These are phyloP conservation scores for Eragrostis curvula DNA, from an alignment of 176 grass and related monocot genomes.

Conservation along the genomic window DNA sequence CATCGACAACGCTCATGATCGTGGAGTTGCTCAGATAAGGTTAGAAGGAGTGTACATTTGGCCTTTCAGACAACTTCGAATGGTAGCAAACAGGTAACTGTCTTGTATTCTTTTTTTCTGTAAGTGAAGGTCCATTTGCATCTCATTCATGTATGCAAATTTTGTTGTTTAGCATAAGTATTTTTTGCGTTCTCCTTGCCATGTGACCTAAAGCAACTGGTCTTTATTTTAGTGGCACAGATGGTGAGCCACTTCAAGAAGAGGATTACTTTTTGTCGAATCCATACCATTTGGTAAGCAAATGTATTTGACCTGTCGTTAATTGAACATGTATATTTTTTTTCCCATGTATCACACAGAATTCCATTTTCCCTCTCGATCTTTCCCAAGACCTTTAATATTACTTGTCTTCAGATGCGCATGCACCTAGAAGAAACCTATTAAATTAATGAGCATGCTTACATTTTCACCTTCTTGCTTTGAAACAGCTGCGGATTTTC, in stretches of 20 bases:
- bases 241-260: conserved; percentile 82
- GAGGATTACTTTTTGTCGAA: conserved; percentile 97
- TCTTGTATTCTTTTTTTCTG: conserved; percentile 31
- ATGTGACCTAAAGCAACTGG: conserved; percentile 44
- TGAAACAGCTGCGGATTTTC: conserved; percentile 84
- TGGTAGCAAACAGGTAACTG: conserved; percentile 92
- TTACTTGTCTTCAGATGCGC: conserved; percentile 21
- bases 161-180: conserved; percentile 19
- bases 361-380: conserved; percentile 19
- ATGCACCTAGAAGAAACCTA: conserved; percentile 12
- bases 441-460: conserved; percentile 23
- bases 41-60: conserved; percentile 99
- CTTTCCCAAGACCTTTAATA: conserved; percentile 9
- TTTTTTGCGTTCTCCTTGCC: conserved; percentile 1
- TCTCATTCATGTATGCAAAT: conserved; percentile 11
- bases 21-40: conserved; percentile 73
- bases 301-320: conserved; percentile 15
- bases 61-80: conserved; percentile 97
- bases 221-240: conserved; percentile 55
- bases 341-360: not conserved
- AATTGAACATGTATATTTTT: not conserved
- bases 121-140: conserved; percentile 5
- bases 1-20: conserved; percentile 76
- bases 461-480: conserved; percentile 15
- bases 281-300: conserved; percentile 96